Percentiles rank a stretch among this genome's conserved stretches.
Evolutionary conservation across 2,329 filamentous ascomycete genomes (phyloP).

Genomic region (Aspergillus tamarii): DNA sequence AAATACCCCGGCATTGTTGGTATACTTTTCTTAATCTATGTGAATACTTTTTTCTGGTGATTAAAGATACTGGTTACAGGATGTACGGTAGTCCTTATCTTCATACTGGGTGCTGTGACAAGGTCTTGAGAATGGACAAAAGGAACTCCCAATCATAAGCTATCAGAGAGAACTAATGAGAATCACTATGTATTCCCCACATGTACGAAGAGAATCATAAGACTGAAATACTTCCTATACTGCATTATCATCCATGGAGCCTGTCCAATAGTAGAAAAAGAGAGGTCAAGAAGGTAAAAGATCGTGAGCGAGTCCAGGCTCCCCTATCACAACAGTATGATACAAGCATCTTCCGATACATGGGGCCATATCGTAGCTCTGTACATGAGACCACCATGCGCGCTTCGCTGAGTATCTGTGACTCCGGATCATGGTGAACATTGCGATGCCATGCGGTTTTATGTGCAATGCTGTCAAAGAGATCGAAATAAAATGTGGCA

Average conservation of each 20-base stretch:
- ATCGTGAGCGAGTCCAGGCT: neutral
- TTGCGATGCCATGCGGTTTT: neutral
- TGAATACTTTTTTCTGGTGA: neutral
- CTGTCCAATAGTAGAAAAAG: neutral
- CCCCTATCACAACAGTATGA: neutral
- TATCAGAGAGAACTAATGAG: neutral
- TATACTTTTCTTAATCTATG: neutral
- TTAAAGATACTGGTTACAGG: too few species aligned
- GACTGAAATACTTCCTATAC: neutral
- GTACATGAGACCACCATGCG: slow-evolving; percentile 4
- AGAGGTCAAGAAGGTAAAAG: neutral
- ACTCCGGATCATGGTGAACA: neutral
- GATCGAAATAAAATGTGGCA: neutral
- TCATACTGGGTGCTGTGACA: neutral
- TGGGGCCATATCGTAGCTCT: neutral
- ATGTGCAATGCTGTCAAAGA: slow-evolving; percentile 2
- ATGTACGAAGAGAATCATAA: neutral
- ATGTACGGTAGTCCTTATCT: too few species aligned
- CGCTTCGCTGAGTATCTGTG: neutral
- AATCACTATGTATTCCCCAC: neutral
- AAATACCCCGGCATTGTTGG: neutral
- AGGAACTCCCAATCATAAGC: neutral
- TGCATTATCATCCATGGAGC: slow-evolving; percentile 6
- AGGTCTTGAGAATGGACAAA: neutral
- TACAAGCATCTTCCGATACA: neutral